Evolutionary conservation across 495 filamentous ascomycete species (phyloP).

Genomic region (Podospora fimiseda): DNA sequence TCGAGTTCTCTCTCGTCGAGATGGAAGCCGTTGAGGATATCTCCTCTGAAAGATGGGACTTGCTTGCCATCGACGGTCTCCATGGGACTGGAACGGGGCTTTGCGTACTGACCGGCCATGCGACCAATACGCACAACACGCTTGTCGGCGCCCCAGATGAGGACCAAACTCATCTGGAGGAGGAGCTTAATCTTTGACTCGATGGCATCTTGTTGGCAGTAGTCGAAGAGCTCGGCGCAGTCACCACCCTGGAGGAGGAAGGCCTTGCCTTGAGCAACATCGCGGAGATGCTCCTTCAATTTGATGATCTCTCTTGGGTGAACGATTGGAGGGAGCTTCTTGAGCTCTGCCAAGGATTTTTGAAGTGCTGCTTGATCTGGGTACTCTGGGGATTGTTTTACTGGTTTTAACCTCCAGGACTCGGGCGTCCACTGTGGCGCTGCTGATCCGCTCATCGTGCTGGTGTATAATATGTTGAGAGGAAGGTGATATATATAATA

Average conservation of each 20-base stretch:
- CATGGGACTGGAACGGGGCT: constrained; percentile 82
- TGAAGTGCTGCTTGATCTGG: constrained; percentile 57
- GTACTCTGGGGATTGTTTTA: constrained; percentile 85
- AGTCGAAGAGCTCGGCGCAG: constrained; percentile 95
- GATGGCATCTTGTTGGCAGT: constrained; percentile 83
- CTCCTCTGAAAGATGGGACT: constrained; percentile 85
- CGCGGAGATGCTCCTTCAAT: constrained; percentile 66
- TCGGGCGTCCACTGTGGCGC: constrained; percentile 46
- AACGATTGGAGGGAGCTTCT: constrained; percentile 78
- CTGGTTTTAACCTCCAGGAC: constrained; percentile 86
- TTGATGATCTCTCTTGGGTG: constrained; percentile 78
- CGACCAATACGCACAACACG: constrained; percentile 90
- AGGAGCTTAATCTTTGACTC: constrained; percentile 94
- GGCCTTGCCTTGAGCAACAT: constrained; percentile 86
- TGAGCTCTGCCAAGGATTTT: constrained; percentile 62
- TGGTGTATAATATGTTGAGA: neutral
- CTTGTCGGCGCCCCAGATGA: constrained; percentile 86
- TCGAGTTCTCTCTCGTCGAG: constrained; percentile 66
- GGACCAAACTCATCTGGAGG: constrained; percentile 89
- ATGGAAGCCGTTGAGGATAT: constrained; percentile 88
- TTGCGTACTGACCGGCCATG: constrained; percentile 96
- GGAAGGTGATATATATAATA: neutral
- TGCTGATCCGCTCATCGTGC: constrained; percentile 9
- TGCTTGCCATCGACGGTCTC: constrained; percentile 74
- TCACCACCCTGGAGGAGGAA: constrained; percentile 96